phyloP scores from a whole-genome alignment of 192 early-diverging fungal species.

The Backusella tuberculispora region DNA sequence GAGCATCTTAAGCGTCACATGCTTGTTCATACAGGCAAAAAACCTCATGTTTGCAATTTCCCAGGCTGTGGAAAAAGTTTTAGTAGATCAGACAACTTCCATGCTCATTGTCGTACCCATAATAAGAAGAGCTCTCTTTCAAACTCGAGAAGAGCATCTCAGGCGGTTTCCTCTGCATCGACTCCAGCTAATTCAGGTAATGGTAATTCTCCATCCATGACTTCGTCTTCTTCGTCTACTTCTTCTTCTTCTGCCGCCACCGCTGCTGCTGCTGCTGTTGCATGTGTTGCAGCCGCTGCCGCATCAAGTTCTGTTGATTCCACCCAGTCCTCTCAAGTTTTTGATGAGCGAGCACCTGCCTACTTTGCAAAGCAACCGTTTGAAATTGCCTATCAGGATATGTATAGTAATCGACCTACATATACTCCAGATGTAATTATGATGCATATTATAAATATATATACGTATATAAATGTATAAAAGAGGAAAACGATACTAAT shows the following conservation, averaged over 20 bases:
- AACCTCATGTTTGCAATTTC: slow-evolving; percentile 69
- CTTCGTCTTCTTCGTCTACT: background rate
- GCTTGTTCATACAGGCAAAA: slow-evolving; percentile 77
- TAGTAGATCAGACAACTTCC: slow-evolving; percentile 77
- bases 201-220: background rate
- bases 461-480: slow-evolving; percentile 24
- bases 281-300: background rate
- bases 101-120: slow-evolving; percentile 75
- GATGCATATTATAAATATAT: slow-evolving; percentile 40
- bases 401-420: slow-evolving; percentile 25
- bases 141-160: slow-evolving; percentile 11
- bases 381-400: slow-evolving; percentile 22
- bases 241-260: background rate
- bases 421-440: slow-evolving; percentile 27
- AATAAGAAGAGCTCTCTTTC: slow-evolving; percentile 60
- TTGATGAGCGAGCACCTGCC: background rate
- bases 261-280: slow-evolving; percentile 1
- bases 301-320: slow-evolving; percentile 14
- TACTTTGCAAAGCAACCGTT: slow-evolving; percentile 19
- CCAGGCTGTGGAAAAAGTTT: slow-evolving; percentile 81
- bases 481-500: slow-evolving; percentile 9
- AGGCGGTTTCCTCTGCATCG: slow-evolving; percentile 29
- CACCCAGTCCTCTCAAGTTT: slow-evolving; percentile 7
- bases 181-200: slow-evolving; percentile 20
- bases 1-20: slow-evolving; percentile 84